Base-by-base conservation (phyloP, 2,329 filamentous ascomycete genomes). In the Penicillium occitanis region DNA sequence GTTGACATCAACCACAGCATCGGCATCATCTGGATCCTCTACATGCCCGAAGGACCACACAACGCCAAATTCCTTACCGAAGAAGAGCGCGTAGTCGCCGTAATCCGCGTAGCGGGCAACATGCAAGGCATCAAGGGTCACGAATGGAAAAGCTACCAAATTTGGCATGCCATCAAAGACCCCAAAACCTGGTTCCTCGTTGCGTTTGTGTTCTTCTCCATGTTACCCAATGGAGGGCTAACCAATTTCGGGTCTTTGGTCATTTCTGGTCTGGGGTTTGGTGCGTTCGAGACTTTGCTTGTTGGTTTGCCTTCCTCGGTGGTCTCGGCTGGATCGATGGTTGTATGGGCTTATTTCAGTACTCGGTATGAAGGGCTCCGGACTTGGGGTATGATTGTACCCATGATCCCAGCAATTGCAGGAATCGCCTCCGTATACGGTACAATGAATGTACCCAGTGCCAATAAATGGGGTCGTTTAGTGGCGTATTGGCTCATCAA, bases 211-310 rank as follows among this genome's bases (percentile, higher is more conserved):
- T 46, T 42, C 3, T 42, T 42, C 40, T 42, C 40, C 42, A 33
- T 25, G 25, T 62, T 62, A 17, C 40, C 22, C 1, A 51, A 40
- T 40, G 46, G 60, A 22, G 60, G 85, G 10, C 85, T 87, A 55
- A 81, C 80, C 0, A 87, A 86, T 66, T 88, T 87, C 68, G 84
- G 84, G 58, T 87, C 84, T 0, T 77, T 87, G 53, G 85, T 88
- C 59, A 87, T 88, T 69, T 74, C 85, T 62, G 84, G 84, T 0
- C 83, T 87, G 35, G 85, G 86, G 6, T 87, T 87, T 70, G 50
- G 22, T 30, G 25, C 50, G 14, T 55, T 55, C 28, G 50, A 55
- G 50, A 55, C 50, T 17, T 6, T 55, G 50, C 50, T 55, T 25
- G 50, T 55, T 22, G 50, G 50, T 33, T 33, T 55, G 50, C 50